These are phyloP conservation scores for Floccularia luteovirens DNA, from an alignment of 768 basidiomycete species.

Conservation along the genomic window DNA sequence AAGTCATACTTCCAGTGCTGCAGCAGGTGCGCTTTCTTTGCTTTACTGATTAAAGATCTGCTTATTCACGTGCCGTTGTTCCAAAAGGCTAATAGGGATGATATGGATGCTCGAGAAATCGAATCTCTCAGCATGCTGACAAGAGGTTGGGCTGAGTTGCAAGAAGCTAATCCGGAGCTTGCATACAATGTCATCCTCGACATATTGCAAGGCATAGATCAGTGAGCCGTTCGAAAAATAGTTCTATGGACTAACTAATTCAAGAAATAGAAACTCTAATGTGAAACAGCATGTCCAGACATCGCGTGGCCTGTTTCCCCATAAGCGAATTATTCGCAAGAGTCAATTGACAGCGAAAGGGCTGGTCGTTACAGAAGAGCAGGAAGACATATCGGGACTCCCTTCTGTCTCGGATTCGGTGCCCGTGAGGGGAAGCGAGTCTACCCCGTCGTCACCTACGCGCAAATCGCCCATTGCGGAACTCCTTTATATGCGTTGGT, in stretches of 20 bases:
- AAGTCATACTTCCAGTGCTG: constrained; percentile 77
- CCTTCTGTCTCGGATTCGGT: constrained; percentile 27
- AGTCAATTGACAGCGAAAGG: constrained; percentile 85
- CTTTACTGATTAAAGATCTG: background rate
- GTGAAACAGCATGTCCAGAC: constrained; percentile 81
- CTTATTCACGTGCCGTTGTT: background rate
- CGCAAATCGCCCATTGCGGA: constrained; percentile 90
- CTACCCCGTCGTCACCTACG: constrained; percentile 22
- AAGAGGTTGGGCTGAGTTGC: constrained; percentile 83
- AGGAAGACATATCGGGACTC: constrained; percentile 58
- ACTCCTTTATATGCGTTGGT: constrained; percentile 94
- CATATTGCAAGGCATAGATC: constrained; percentile 84
- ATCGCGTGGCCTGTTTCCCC: constrained; percentile 72
- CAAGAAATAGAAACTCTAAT: constrained; percentile 67
- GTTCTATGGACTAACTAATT: too few species aligned
- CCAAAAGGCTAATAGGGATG: constrained; percentile 60
- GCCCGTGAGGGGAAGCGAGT: constrained; percentile 23
- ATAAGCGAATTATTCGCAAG: constrained; percentile 69
- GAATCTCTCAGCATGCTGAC: constrained; percentile 87
- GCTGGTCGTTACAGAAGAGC: constrained; percentile 74
- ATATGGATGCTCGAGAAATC: constrained; percentile 84
- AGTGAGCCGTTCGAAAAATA: too few species aligned
- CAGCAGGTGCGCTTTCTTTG: constrained; percentile 45
- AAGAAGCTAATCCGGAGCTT: constrained; percentile 74
- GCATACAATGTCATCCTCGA: constrained; percentile 88